A percentile compares a stretch with the other conserved stretches of the same genome.
These are phyloP conservation scores for Alternaria infectoria DNA, from an alignment of 2,329 filamentous ascomycete genomes.

Conservation along the genomic window DNA sequence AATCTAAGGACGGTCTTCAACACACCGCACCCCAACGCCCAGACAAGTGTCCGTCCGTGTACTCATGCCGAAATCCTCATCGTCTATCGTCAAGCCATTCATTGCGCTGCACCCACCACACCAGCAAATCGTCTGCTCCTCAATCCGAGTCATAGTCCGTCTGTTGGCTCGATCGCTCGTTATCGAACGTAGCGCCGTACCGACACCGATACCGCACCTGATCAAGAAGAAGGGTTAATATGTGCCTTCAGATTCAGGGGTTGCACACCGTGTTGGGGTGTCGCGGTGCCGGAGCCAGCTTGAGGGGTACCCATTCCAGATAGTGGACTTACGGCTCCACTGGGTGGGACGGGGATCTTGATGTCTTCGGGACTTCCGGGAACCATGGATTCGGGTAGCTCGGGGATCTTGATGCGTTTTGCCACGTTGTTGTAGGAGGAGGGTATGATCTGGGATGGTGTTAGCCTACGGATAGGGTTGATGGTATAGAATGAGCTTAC, in stretches of 20 bases:
- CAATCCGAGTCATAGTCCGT: constrained; percentile 21
- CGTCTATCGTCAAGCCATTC: neutral
- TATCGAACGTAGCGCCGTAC: constrained; percentile 27
- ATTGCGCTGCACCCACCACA: neutral
- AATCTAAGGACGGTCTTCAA: neutral
- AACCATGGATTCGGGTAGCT: constrained; percentile 69
- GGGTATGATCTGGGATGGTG: constrained; percentile 74
- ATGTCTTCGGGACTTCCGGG: constrained; percentile 82
- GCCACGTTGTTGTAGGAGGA: constrained; percentile 97
- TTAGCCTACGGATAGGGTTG: neutral
- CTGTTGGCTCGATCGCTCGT: constrained; percentile 30
- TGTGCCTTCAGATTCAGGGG: constrained; percentile 10
- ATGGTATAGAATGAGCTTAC: constrained; percentile 54
- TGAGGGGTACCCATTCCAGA: constrained; percentile 49
- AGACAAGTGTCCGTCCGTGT: neutral
- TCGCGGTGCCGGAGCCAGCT: constrained; percentile 6
- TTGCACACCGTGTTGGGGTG: constrained; percentile 3
- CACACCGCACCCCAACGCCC: neutral
- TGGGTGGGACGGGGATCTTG: constrained; percentile 74
- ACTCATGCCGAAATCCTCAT: neutral
- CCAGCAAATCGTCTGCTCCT: too few species aligned
- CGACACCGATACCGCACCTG: constrained; percentile 18
- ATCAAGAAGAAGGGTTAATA: constrained; percentile 11
- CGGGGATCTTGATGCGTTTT: constrained; percentile 84
- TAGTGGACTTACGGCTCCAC: constrained; percentile 55